Evolutionary conservation across 345 rosid species (phyloP).

Genomic region (Salix caprea): DNA sequence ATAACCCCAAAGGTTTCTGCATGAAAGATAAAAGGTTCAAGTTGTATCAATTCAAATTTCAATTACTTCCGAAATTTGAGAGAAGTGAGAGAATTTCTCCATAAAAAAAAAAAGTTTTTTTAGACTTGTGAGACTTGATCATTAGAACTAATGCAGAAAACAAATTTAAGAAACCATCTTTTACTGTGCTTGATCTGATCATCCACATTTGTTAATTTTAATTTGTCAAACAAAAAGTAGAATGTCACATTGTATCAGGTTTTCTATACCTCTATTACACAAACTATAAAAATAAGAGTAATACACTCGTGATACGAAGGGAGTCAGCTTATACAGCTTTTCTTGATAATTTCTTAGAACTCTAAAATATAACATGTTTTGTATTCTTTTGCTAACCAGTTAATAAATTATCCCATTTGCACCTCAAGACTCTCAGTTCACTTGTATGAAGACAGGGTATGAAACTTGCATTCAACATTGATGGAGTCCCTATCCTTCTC

Average conservation of each 20-base stretch:
- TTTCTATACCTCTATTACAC: neutral
- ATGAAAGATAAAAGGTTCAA: conserved; percentile 1
- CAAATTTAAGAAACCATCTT: neutral
- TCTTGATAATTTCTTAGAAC: neutral
- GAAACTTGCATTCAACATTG: neutral
- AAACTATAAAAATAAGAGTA: neutral
- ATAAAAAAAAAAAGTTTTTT: too few species aligned
- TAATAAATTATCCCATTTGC: neutral
- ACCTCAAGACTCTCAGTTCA: neutral
- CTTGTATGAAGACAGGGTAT: neutral
- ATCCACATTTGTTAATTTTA: neutral
- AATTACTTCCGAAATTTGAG: neutral
- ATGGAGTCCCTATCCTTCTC: neutral
- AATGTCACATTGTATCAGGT: neutral
- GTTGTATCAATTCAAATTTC: neutral
- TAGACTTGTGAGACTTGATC: neutral
- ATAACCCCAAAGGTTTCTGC: conserved; percentile 92
- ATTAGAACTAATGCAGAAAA: neutral
- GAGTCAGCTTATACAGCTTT: neutral
- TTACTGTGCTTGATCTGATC: neutral
- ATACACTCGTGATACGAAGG: neutral
- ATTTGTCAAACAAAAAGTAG: neutral
- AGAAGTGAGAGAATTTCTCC: neutral
- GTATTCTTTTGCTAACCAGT: neutral
- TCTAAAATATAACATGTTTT: neutral